Percentiles rank a stretch among this genome's conserved stretches.
phyloP scores from a whole-genome alignment of 495 filamentous ascomycete genomes.

The Penicillium lividum region DNA sequence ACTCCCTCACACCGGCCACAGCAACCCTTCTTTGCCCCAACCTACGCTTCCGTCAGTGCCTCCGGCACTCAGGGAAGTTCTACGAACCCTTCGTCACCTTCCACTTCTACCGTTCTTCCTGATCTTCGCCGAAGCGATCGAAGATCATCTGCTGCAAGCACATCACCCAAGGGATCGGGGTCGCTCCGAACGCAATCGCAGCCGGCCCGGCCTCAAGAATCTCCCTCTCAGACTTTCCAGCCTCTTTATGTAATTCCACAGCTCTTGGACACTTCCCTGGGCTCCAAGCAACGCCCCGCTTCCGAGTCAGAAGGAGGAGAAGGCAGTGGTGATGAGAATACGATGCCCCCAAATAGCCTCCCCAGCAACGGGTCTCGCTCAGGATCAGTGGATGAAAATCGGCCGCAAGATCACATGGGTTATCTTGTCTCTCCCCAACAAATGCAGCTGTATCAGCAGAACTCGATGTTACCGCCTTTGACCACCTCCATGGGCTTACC shows the following conservation, averaged over 20 bases:
- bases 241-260: slow-evolving; percentile 42
- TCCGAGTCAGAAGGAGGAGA: slow-evolving; percentile 39
- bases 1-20: slow-evolving; percentile 47
- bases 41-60: slow-evolving; percentile 45
- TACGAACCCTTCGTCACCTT: slow-evolving; percentile 67
- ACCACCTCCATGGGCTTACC: slow-evolving; percentile 50
- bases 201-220: slow-evolving; percentile 57
- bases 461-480: slow-evolving; percentile 44
- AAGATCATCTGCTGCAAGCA: slow-evolving; percentile 56
- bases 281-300: slow-evolving; percentile 32
- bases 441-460: slow-evolving; percentile 49
- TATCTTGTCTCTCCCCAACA: slow-evolving; percentile 64
- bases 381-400: slow-evolving; percentile 47
- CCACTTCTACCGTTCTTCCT: slow-evolving; percentile 51
- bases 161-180: slow-evolving; percentile 49
- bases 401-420: slow-evolving; percentile 62
- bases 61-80: slow-evolving; percentile 48
- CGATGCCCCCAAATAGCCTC: slow-evolving; percentile 43
- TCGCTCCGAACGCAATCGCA: slow-evolving; percentile 67
- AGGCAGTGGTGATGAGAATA: slow-evolving; percentile 43
- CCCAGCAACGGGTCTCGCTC: slow-evolving; percentile 40
- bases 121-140: slow-evolving; percentile 59
- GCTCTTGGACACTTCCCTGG: slow-evolving; percentile 37
- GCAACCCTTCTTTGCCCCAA: slow-evolving; percentile 50
- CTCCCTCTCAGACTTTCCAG: slow-evolving; percentile 39